These are phyloP conservation scores for Microdochium bolleyi DNA, from an alignment of 2,329 filamentous ascomycete genomes.

Conservation along the genomic window DNA sequence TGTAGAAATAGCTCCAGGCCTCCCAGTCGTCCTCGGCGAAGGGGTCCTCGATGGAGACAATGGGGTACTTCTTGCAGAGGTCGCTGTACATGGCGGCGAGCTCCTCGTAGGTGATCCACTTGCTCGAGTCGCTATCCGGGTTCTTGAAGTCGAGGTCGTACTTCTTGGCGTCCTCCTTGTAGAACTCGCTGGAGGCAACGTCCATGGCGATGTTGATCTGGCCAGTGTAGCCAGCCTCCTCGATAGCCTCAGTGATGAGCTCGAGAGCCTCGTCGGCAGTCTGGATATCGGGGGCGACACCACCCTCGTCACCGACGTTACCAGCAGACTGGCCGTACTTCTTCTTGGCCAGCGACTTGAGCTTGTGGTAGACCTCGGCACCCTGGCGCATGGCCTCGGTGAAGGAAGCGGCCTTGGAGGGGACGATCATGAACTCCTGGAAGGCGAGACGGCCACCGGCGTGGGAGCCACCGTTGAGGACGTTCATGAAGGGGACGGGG, in stretches of 20 bases:
- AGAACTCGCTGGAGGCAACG: conserved; percentile 98
- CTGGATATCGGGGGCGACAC: conserved; percentile 98
- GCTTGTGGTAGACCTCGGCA: conserved; percentile 95
- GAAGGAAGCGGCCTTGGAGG: conserved; percentile 80
- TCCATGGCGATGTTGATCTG: conserved; percentile 99
- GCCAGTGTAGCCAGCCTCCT: conserved; percentile 91
- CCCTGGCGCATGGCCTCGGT: conserved; percentile 94
- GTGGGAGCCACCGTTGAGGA: conserved; percentile 89
- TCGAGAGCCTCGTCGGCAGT: conserved; percentile 93
- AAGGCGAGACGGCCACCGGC: conserved; percentile 92
- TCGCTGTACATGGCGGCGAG: conserved; percentile 86
- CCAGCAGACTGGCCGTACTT: conserved; percentile 98
- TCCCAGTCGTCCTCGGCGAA: conserved; percentile 99
- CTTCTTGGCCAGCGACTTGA: conserved; percentile 97
- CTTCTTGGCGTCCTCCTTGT: conserved; percentile 96
- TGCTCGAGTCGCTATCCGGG: conserved; percentile 87
- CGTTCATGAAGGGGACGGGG: conserved; percentile 89
- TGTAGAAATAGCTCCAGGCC: conserved; percentile 99
- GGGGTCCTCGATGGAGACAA: conserved; percentile 97
- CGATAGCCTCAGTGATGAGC: conserved; percentile 90
- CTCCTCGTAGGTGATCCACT: conserved; percentile 99
- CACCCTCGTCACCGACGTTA: conserved; percentile 99
- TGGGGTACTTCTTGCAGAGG: conserved; percentile 91
- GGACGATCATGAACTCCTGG: conserved; percentile 96
- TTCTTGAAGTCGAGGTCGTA: conserved; percentile 99